phyloP scores from a whole-genome alignment of 176 grass and related monocot genomes.

The Panicum miliaceum region DNA sequence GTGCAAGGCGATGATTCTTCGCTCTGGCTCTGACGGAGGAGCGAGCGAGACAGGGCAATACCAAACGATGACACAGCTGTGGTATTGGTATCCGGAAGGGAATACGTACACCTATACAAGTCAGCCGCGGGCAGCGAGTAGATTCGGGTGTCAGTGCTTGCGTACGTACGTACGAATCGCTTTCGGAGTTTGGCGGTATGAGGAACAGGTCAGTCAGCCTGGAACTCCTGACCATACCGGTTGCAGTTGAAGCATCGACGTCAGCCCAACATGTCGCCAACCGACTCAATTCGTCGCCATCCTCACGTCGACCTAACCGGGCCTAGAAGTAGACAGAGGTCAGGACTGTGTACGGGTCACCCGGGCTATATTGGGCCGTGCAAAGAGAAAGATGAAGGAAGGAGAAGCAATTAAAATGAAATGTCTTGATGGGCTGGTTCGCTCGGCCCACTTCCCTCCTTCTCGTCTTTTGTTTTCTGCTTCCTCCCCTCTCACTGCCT shows the following conservation, averaged over 20 bases:
- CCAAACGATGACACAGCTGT: not conserved
- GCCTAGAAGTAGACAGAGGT: no score
- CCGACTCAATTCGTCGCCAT: not conserved
- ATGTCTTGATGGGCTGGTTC: no score
- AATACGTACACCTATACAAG: not conserved
- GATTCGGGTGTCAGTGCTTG: slow-evolving; percentile 24
- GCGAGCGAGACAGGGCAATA: not conserved
- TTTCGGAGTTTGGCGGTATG: slow-evolving; percentile 4
- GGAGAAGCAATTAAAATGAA: no score
- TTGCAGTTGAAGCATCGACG: slow-evolving; percentile 19
- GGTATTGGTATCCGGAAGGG: not conserved
- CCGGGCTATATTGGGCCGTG: not conserved
- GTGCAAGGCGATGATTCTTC: not conserved
- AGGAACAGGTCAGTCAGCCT: not conserved
- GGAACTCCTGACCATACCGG: not conserved
- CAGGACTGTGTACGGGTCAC: no score
- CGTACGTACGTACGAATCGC: not conserved
- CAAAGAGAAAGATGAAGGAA: not conserved
- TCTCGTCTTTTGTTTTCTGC: not conserved
- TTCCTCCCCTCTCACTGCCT: not conserved
- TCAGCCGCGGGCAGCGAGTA: not conserved
- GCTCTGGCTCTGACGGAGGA: not conserved
- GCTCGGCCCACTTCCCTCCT: no score
- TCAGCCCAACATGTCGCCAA: slow-evolving; percentile 10
- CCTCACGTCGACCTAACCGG: not conserved